These are phyloP conservation scores for Tetracladium maxilliforme DNA, from an alignment of 2,329 filamentous ascomycete genomes.

Conservation along the genomic window DNA sequence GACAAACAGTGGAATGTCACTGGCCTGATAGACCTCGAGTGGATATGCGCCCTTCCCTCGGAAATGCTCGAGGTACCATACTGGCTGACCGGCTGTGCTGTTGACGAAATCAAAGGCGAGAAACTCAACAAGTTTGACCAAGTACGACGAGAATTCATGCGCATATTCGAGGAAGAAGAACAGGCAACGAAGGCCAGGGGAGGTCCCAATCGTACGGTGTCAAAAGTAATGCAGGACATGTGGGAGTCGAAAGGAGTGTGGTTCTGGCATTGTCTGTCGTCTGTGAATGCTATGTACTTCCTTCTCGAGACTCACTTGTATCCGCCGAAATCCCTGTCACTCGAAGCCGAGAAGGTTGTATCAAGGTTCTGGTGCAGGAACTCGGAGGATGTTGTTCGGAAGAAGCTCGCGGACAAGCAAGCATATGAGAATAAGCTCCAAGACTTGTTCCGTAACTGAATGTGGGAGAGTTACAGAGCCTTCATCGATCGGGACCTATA, in stretches of 20 bases:
- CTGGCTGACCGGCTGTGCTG: conserved; percentile 14
- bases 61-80: conserved; percentile 14
- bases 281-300: conserved; percentile 10
- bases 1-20: conserved; percentile 19
- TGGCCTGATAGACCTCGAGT: conserved; percentile 18
- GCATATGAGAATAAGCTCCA: conserved; percentile 8
- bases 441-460: conserved; percentile 6
- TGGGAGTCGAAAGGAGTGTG: conserved; percentile 13
- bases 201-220: conserved; percentile 6
- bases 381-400: conserved; percentile 7
- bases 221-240: conserved; percentile 9
- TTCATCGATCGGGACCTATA: too few species aligned
- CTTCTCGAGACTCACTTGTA: conserved; percentile 11
- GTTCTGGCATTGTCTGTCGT: conserved; percentile 13
- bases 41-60: conserved; percentile 15
- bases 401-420: conserved; percentile 9
- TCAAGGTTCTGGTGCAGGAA: conserved; percentile 8
- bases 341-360: too few species aligned
- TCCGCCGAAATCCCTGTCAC: too few species aligned
- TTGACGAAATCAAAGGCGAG: conserved; percentile 8
- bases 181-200: conserved; percentile 4
- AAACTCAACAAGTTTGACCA: conserved; percentile 7
- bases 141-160: conserved; percentile 10
- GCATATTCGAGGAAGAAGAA: conserved; percentile 10
- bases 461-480: conserved; percentile 5